These are phyloP conservation scores for Sugiyamaella sp. DNA, from an alignment of 1,139 yeast species.

Conservation along the genomic window DNA sequence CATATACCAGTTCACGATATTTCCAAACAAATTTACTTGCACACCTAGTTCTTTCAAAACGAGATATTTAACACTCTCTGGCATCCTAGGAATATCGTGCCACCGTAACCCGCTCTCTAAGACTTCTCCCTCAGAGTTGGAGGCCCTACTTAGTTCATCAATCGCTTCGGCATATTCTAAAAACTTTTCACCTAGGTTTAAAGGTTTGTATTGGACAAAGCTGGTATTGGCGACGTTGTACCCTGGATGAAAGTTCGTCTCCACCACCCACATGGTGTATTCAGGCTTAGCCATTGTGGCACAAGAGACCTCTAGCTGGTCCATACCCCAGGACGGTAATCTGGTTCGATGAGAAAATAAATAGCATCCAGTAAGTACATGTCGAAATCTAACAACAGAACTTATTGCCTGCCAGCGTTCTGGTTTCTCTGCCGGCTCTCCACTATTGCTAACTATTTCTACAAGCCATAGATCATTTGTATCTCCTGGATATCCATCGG, in stretches of 20 bases:
- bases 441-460: conserved; percentile 32
- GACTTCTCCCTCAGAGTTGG: conserved; percentile 27
- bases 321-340: conserved; percentile 70
- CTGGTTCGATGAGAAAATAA: conserved; percentile 62
- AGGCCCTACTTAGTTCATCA: conserved; percentile 26
- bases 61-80: conserved; percentile 58
- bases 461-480: conserved; percentile 38
- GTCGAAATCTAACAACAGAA: conserved; percentile 60
- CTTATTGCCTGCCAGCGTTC: conserved; percentile 51
- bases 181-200: conserved; percentile 40
- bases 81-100: conserved; percentile 46
- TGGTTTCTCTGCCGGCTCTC: conserved; percentile 44
- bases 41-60: conserved; percentile 42
- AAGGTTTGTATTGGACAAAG: conserved; percentile 36
- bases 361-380: conserved; percentile 61
- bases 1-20: conserved; percentile 55
- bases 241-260: conserved; percentile 59
- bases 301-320: conserved; percentile 78
- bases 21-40: conserved; percentile 60
- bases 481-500: conserved; percentile 42
- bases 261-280: conserved; percentile 68
- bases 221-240: conserved; percentile 35
- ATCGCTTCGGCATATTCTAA: conserved; percentile 35
- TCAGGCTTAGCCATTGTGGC: conserved; percentile 62
- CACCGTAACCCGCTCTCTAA: conserved; percentile 20